Conservation (phyloP, 164 flowering plant genomes). For the grape (Vitis vinifera) region DNA sequence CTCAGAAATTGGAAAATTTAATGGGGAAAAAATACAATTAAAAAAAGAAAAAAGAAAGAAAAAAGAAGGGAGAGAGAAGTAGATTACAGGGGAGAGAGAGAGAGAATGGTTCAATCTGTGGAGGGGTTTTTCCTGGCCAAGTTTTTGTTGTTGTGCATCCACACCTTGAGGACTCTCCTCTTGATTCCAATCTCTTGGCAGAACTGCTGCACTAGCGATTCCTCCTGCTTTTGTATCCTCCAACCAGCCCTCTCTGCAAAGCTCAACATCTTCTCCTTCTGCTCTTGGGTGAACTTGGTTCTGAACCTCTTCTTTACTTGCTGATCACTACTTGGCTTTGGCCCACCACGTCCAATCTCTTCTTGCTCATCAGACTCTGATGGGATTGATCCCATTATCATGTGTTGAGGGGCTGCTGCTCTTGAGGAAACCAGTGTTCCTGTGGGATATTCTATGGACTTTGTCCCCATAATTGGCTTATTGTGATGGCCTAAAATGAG, state of each 20-base stretch:
- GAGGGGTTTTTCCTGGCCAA: too few relatives aligned
- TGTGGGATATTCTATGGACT: not conserved
- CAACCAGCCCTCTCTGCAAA: not conserved
- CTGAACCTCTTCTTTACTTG: not conserved
- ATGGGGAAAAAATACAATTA: too few relatives aligned
- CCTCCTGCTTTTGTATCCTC: not conserved
- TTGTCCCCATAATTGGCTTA: not conserved
- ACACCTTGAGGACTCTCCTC: not conserved
- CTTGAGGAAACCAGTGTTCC: not conserved
- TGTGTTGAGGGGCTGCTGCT: not conserved
- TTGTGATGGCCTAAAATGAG: not conserved
- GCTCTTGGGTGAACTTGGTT: not conserved
- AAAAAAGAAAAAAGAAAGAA: too few relatives aligned
- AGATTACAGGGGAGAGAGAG: too few relatives aligned
- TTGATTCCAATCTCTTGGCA: not conserved
- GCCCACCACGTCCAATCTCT: not conserved
- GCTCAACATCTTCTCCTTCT: not conserved
- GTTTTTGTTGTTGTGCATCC: slow-evolving; percentile 3
- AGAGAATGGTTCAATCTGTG: too few relatives aligned
- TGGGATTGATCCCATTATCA: not conserved
- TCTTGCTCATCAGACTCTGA: not conserved
- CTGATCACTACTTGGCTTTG: not conserved
- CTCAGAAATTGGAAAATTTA: too few relatives aligned
- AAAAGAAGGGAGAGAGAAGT: too few relatives aligned
- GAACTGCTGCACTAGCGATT: not conserved